These are phyloP conservation scores for Dendrothele bispora DNA, from an alignment of 768 basidiomycete species.

Conservation along the genomic window DNA sequence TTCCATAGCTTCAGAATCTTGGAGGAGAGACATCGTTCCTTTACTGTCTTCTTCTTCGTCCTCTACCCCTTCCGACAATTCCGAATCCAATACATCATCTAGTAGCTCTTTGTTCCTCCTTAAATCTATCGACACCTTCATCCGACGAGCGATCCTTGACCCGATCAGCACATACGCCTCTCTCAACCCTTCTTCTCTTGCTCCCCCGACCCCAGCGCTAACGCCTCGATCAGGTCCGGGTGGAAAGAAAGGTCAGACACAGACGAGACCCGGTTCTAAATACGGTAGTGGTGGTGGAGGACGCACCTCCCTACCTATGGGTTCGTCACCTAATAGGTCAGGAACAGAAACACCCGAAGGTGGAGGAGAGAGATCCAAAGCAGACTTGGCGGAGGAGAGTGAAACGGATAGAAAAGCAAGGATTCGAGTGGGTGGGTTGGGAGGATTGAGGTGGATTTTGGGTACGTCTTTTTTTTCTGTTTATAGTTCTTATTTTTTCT, in stretches of 20 bases:
- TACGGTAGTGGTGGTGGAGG: not conserved
- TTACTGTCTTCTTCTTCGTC: no score
- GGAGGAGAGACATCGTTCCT: conserved; percentile 42
- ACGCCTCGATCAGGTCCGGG: conserved; percentile 17
- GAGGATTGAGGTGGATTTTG: conserved; percentile 61
- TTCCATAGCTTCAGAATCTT: conserved; percentile 48
- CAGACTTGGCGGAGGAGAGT: conserved; percentile 66
- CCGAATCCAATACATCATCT: no score
- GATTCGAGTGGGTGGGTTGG: conserved; percentile 66
- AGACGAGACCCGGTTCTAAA: conserved; percentile 15
- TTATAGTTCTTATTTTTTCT: not conserved
- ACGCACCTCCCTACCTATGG: conserved; percentile 28
- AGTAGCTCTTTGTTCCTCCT: no score
- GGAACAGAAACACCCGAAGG: conserved; percentile 21
- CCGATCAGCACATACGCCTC: conserved; percentile 57
- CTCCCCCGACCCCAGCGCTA: conserved; percentile 32
- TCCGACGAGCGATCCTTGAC: conserved; percentile 56
- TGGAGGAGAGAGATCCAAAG: conserved; percentile 33
- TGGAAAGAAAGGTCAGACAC: conserved; percentile 18
- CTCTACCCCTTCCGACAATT: conserved; percentile 23
- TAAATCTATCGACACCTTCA: conserved; percentile 46
- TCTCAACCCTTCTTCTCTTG: conserved; percentile 62
- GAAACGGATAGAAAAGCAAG: conserved; percentile 71
- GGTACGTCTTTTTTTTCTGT: conserved; percentile 38
- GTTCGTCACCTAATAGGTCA: no score